These are phyloP conservation scores for Dimargaris verticillata DNA, from an alignment of 192 early-diverging fungal species.

Conservation along the genomic window DNA sequence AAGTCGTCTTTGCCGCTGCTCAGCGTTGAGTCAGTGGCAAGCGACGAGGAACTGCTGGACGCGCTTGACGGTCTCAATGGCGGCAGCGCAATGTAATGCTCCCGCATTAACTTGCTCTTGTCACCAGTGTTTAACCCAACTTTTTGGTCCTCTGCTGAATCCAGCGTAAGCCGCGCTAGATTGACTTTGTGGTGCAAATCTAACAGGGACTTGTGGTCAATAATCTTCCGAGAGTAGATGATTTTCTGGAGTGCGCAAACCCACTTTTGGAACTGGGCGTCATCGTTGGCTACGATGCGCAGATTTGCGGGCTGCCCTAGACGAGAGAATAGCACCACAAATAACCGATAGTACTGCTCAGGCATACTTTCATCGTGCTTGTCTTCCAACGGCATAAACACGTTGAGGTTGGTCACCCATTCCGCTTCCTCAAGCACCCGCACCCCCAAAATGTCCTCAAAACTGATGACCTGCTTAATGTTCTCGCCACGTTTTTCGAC, in stretches of 20 bases:
- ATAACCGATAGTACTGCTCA: background rate
- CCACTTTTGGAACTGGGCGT: background rate
- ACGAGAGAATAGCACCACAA: background rate
- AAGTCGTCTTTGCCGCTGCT: too few relatives aligned
- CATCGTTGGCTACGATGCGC: background rate
- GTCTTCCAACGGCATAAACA: background rate
- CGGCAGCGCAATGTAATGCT: too few relatives aligned
- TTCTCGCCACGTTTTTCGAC: too few relatives aligned
- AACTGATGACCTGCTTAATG: background rate
- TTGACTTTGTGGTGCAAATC: too few relatives aligned
- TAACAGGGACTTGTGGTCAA: too few relatives aligned
- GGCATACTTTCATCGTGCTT: background rate
- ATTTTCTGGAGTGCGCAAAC: background rate
- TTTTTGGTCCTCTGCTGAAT: too few relatives aligned
- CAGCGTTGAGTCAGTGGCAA: too few relatives aligned
- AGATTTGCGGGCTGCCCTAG: background rate
- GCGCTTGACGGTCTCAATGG: too few relatives aligned
- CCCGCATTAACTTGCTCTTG: too few relatives aligned
- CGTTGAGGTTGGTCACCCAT: background rate
- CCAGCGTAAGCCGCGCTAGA: too few relatives aligned
- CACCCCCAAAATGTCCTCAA: slow-evolving; percentile 2
- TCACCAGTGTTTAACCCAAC: too few relatives aligned
- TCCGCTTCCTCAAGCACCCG: background rate
- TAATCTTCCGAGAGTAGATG: background rate
- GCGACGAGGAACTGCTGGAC: too few relatives aligned